These are phyloP conservation scores for Spathaspora arborariae DNA, from an alignment of 805 yeast genomes.

Conservation along the genomic window DNA sequence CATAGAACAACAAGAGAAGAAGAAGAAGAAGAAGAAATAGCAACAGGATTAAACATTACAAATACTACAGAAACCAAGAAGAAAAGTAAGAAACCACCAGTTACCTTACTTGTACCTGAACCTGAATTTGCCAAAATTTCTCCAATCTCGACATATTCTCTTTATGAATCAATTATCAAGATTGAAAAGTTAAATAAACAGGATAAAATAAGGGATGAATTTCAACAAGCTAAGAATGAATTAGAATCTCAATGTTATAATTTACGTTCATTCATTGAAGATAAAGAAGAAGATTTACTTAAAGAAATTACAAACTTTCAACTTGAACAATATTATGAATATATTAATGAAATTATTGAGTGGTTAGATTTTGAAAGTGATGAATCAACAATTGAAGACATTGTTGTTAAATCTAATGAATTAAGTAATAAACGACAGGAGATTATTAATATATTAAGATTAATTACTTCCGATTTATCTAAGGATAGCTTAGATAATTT, in stretches of 20 bases:
- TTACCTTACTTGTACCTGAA: constrained; percentile 24
- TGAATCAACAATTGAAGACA: constrained; percentile 33
- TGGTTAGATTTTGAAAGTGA: constrained; percentile 79
- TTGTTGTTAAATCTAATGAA: constrained; percentile 21
- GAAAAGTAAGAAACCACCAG: constrained; percentile 13
- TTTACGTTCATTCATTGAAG: constrained; percentile 57
- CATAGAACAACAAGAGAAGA: constrained; percentile 17
- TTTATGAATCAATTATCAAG: constrained; percentile 42
- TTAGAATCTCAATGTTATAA: constrained; percentile 74
- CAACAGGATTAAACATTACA: constrained; percentile 1
- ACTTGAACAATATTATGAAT: constrained; percentile 12
- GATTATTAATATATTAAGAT: constrained; percentile 34
- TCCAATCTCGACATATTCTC: constrained; percentile 36
- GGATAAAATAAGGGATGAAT: constrained; percentile 51
- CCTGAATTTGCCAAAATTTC: constrained; percentile 38
- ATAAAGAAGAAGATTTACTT: constrained; percentile 38
- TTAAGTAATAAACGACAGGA: constrained; percentile 15
- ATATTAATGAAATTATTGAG: constrained; percentile 52
- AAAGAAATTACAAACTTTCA: constrained; percentile 39
- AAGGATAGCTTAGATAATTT: constrained; percentile 40
- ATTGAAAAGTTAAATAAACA: constrained; percentile 48
- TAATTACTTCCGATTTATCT: constrained; percentile 47
- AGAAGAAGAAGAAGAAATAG: constrained; percentile 16
- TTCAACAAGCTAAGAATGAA: constrained; percentile 60
- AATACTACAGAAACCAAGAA: constrained; percentile 13